Base-by-base conservation (phyloP, 495 filamentous ascomycete species). In the Xylaria intraflava region DNA sequence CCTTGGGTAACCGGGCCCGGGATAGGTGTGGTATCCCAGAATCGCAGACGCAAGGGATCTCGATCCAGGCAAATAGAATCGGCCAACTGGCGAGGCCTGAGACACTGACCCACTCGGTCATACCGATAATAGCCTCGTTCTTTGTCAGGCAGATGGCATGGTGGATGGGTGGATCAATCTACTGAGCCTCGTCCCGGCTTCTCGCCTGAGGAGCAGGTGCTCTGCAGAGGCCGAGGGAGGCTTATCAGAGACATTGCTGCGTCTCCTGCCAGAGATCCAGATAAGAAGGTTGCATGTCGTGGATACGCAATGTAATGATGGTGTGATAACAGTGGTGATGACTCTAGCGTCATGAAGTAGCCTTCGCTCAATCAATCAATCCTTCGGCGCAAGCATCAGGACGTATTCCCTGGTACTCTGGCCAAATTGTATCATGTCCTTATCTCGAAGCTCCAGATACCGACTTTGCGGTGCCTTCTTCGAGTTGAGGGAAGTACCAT, bases 351-450 rank as follows among this genome's bases (percentile, higher is more conserved):
- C 26, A n/a, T 43, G 7, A 36, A 11, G 17, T 39, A n/a, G n/a
- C n/a, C n/a, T n/a, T n/a, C n/a, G n/a, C n/a, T n/a, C n/a, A n/a
- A n/a, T 38, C 35, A 3, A 38, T 69, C 58, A 78, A 35, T 69
- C 65, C 44, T 66, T 73, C 11, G 75, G 74, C 8, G 77, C 72
- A 40, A 91, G 74, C 86, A 93, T 87, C 51, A 92, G 65, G 19
- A 93, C 86, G 62, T 93, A 95, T 67, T 95, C 89, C 57, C 90
- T 82, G 44, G 85, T 85, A 67, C 90, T 95, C 46, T 84, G 72
- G 16, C 91, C 93, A 71, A 97, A 96, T 67, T 78, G 79, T 40
- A 98, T 66, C 64, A 97, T 80, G 67, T 98, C 93, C 67, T 89
- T 90, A 64, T 92, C 86, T 65, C 81, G 79, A 48, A 96, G 67